A percentile compares a stretch with the other conserved stretches of the same genome.
Conservation (phyloP, 192 early-diverging fungal species). For the Coemansia sp. region DNA sequence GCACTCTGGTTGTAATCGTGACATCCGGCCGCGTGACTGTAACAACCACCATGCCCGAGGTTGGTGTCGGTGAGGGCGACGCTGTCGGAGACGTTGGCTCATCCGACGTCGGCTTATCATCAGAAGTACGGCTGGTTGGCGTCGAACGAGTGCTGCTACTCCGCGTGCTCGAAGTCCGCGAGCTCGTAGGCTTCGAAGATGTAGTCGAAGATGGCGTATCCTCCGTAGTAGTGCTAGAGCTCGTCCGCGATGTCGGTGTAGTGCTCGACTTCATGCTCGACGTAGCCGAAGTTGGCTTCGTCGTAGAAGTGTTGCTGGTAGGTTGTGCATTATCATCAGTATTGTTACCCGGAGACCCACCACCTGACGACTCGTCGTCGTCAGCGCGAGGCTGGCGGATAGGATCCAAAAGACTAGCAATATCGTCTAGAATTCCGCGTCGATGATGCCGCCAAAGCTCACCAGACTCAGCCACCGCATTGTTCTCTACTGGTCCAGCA, state of each 20-base stretch:
- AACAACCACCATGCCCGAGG: conserved; percentile 27
- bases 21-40: conserved; percentile 41
- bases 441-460: neutral
- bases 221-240: neutral
- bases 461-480: conserved; percentile 1
- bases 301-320: neutral
- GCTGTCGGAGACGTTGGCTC: neutral
- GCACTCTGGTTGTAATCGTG: conserved; percentile 32
- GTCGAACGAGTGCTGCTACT: neutral
- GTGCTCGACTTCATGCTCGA: neutral
- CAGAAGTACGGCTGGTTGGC: neutral
- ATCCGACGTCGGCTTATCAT: neutral
- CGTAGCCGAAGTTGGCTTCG: neutral
- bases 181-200: neutral
- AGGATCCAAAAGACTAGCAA: conserved; percentile 15
- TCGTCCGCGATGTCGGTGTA: conserved; percentile 11
- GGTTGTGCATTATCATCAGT: neutral
- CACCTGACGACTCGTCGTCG: neutral
- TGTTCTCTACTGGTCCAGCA: neutral
- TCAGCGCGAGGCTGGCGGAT: neutral
- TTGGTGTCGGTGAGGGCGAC: conserved; percentile 15
- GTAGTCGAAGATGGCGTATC: conserved; percentile 4
- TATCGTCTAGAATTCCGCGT: conserved; percentile 27
- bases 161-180: neutral
- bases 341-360: neutral